Percentiles rank a stretch among this genome's conserved stretches.
These are phyloP conservation scores for Aphanoascus verrucosus DNA, from an alignment of 2,329 filamentous ascomycete genomes.

Conservation along the genomic window DNA sequence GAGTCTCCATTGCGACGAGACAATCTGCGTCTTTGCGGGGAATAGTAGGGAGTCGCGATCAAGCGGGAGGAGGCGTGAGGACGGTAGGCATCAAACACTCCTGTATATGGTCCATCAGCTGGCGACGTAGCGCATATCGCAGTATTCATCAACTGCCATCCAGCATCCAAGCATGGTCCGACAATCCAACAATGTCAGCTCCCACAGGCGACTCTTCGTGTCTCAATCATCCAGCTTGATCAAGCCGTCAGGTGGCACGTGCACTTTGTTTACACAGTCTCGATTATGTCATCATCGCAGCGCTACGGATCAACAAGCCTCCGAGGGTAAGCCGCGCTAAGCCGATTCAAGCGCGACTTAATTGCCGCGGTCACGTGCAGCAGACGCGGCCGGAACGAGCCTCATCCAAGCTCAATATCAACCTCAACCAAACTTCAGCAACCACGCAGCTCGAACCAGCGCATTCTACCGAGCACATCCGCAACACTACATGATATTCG, in stretches of 20 bases:
- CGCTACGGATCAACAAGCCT: not conserved
- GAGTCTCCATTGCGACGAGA: constrained; percentile 23
- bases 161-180: not conserved
- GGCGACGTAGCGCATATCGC: not conserved
- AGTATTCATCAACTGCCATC: not conserved
- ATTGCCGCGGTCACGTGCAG: too few relatives aligned
- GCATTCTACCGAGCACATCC: too few relatives aligned
- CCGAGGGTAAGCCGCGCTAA: not conserved
- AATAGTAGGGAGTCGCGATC: not conserved
- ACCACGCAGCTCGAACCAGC: too few relatives aligned
- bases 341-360: too few relatives aligned
- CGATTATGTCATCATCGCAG: not conserved
- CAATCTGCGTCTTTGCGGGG: not conserved
- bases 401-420: too few relatives aligned
- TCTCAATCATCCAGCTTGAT: not conserved
- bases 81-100: not conserved
- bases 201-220: not conserved
- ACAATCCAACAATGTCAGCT: constrained; percentile 1
- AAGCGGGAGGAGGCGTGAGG: not conserved
- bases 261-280: constrained; percentile 14
- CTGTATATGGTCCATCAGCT: constrained; percentile 4
- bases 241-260: constrained; percentile 9
- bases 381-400: too few relatives aligned
- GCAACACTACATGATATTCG: too few relatives aligned
- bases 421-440: too few relatives aligned